These are phyloP conservation scores for Canavalia ensiformis DNA, from an alignment of 306 rosid species.

Conservation along the genomic window DNA sequence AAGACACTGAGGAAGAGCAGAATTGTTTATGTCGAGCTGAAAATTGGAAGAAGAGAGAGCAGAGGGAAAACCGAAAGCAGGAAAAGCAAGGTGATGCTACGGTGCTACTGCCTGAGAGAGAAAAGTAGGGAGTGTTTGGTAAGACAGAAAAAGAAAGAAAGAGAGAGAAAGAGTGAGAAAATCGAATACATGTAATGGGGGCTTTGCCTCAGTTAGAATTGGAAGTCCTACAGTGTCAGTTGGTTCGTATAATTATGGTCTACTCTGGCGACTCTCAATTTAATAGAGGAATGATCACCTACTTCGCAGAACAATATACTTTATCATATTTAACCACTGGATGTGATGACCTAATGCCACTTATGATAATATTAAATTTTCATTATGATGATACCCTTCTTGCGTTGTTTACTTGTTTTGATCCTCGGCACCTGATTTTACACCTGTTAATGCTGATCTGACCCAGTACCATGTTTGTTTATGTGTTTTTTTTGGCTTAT, in stretches of 20 bases:
- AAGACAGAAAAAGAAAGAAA: conserved; percentile 32
- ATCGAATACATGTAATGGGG: conserved; percentile 30
- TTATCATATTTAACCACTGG: neutral
- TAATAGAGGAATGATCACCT: conserved; percentile 43
- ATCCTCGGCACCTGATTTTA: neutral
- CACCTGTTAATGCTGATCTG: neutral
- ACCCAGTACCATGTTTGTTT: neutral
- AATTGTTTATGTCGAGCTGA: neutral
- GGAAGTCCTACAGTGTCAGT: conserved; percentile 39
- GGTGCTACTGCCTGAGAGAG: conserved; percentile 45
- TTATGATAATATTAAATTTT: neutral
- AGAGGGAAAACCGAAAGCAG: conserved; percentile 38
- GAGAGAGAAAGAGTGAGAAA: conserved; percentile 52
- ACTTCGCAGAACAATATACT: conserved; percentile 34
- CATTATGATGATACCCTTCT: neutral
- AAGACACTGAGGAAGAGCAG: conserved; percentile 8
- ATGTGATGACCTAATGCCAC: neutral
- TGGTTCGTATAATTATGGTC: conserved; percentile 51
- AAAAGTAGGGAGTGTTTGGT: conserved; percentile 44
- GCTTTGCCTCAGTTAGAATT: conserved; percentile 11
- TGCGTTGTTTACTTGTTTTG: neutral
- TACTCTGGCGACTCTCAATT: conserved; percentile 62
- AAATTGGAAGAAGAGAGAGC: conserved; percentile 20
- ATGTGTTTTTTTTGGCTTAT: neutral
- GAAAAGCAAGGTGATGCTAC: conserved; percentile 36